A percentile compares a stretch with the other conserved stretches of the same genome.
Evolutionary conservation across 2,329 filamentous ascomycete genomes (phyloP).

Genomic region (Neonectria punicea): DNA sequence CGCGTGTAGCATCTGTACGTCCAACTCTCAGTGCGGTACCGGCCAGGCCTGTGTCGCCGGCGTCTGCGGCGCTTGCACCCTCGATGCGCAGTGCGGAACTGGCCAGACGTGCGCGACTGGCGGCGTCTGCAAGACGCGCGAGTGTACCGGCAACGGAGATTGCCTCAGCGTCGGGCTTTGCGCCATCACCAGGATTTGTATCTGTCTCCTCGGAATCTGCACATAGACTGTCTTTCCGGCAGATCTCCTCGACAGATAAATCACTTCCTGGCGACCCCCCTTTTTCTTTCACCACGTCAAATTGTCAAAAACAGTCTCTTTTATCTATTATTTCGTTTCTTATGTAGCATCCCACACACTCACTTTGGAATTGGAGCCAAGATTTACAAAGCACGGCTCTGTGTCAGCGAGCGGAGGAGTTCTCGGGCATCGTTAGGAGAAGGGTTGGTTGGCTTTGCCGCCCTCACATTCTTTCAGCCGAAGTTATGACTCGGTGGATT

Average conservation of each 20-base stretch:
- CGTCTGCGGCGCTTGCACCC: not conserved
- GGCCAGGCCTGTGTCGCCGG: constrained; percentile 8
- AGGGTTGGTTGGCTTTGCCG: not conserved
- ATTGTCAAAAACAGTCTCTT: not conserved
- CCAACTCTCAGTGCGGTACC: constrained; percentile 15
- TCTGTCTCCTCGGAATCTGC: constrained; percentile 12
- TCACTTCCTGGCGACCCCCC: not conserved
- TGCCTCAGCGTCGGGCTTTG: constrained; percentile 2
- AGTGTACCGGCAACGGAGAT: not conserved
- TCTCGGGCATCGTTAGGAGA: not conserved
- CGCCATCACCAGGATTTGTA: not conserved
- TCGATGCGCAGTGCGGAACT: not conserved
- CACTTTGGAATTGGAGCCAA: not conserved
- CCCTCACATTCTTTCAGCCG: constrained; percentile 7
- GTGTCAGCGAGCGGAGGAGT: constrained; percentile 8
- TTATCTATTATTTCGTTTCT: not conserved
- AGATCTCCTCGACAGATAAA: not conserved
- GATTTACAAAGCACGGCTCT: not conserved
- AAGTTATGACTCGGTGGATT: not conserved
- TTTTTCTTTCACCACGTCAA: not conserved
- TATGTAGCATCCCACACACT: not conserved
- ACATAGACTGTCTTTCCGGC: not conserved
- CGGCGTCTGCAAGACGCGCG: not conserved
- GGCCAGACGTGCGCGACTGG: not conserved
- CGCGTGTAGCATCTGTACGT: constrained; percentile 11